Base-by-base conservation (phyloP, 2,329 filamentous ascomycete genomes). In the Mycosphaerella sp. region DNA sequence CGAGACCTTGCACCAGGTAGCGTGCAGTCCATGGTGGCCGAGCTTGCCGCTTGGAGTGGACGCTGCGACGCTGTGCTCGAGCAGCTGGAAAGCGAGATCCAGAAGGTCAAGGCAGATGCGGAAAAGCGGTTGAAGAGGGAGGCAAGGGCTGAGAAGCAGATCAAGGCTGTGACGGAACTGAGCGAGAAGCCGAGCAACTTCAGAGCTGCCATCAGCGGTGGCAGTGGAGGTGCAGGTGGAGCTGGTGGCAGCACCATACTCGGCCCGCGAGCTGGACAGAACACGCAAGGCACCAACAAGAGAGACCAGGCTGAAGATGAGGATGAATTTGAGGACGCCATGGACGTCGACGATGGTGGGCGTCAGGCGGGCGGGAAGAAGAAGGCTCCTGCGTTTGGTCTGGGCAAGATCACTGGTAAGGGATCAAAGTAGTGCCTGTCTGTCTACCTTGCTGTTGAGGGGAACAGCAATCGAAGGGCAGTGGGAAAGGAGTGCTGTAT, bases 1-100 rank as follows among this genome's bases (percentile, higher is more conserved):
- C 89, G 93, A 16, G 93, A 98, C 67, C 80, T 95, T 1, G 79
- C 81, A 1, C 89, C 89, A 0, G 81, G 81, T 51, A 81, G 84
- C 50, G 78, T 95, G 10, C 79, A 82, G 0, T 70, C 72, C 1
- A 84, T 96, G 72, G 78, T 89, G 25, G 68, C 71, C 2, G 79
- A 83, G 10, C 78, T 98, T 9, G 75, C 77, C 27, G 77, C 78
- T 49, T 98, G 91, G 91, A 82, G 85, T 46, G 73, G 71, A n/a
- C 82, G 89, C 52, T 97, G 91, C 73, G 79, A 81, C 5, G 71
- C 75, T 3, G 87, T 89, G 1, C 80, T 96, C 2, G 72, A 71
- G 0, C 85, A 86, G 27, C 79, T 98, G 3, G 89, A 95, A 57
- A 73, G 74, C 1, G 85, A 95, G 67, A 86, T 95, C 50, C 75